These are phyloP conservation scores for Helenozyma baotianmanensis DNA, from an alignment of 805 yeast genomes.

Conservation along the genomic window DNA sequence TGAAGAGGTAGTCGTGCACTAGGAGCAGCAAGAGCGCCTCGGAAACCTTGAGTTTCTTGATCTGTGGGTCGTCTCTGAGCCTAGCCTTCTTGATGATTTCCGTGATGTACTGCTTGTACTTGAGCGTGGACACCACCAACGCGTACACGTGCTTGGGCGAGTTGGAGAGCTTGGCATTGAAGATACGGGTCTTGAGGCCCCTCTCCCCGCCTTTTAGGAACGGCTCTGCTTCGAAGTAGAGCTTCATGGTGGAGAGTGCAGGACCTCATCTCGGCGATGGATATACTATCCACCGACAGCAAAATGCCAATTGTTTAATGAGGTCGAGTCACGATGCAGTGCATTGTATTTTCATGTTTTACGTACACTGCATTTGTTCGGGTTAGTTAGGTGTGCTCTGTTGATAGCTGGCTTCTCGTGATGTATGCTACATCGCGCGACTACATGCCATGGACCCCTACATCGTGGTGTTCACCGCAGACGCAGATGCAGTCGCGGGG, in stretches of 20 bases:
- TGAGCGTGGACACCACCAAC: slow-evolving; percentile 70
- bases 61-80: slow-evolving; percentile 47
- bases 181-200: slow-evolving; percentile 34
- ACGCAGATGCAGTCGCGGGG: slow-evolving; percentile 1
- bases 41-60: slow-evolving; percentile 39
- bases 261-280: too few relatives aligned
- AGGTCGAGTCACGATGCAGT: too few relatives aligned
- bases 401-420: too few relatives aligned
- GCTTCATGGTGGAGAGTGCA: slow-evolving; percentile 26
- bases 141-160: slow-evolving; percentile 88
- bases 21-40: slow-evolving; percentile 56
- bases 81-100: slow-evolving; percentile 64
- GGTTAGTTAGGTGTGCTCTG: too few relatives aligned
- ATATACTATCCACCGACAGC: background rate
- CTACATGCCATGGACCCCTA: too few relatives aligned
- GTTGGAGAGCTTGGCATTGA: slow-evolving; percentile 29
- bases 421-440: too few relatives aligned
- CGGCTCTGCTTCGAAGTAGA: slow-evolving; percentile 41
- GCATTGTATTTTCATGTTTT: too few relatives aligned
- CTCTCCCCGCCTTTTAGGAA: slow-evolving; percentile 25
- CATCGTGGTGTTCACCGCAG: too few relatives aligned
- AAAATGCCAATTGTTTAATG: too few relatives aligned
- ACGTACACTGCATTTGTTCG: too few relatives aligned
- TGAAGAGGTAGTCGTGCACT: slow-evolving; percentile 76
- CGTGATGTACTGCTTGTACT: slow-evolving; percentile 60